Base-by-base conservation (phyloP, 2,329 filamentous ascomycete genomes). In the Cercospora janseana region DNA sequence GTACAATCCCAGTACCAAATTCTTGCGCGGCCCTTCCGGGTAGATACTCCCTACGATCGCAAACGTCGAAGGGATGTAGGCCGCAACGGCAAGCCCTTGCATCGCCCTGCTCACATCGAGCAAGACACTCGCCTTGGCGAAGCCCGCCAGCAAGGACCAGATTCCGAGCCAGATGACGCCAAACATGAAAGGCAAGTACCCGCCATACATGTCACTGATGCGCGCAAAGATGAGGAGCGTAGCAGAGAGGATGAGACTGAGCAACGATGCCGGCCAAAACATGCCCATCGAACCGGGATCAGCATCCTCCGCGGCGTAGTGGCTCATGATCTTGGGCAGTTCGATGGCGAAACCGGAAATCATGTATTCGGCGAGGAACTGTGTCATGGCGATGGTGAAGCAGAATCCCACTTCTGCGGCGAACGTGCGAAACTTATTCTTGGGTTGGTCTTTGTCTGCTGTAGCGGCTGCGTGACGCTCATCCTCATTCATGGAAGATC, bases 281-380 rank as follows among this genome's bases (percentile, higher is more conserved):
- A 58, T 50, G 8, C 65, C 63, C 28, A 63, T 61, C 10, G 46
- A 45, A 3, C 52, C 51, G 4, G 52, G 29, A 5, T 51, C 49
- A 15, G 52, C 32, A 2, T 26, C 5, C 13, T 16, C 7, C 1
- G n/a, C 18, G 21, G 20, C n/a, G 28, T 55, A 52, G 9, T 49
- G 49, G 9, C 52, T 26, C 13, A 63, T 48, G 20, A 69, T 55
- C 6, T 59, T 59, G 4, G 66, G 63, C 0, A 70, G 60, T 18
- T 68, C 62, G 15, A 69, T 60, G 1, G 66, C 64, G 42, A 70
- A 69, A 9, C 67, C 67, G 1, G 64, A 66, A 43, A 69, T 68
- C 52, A 68, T 60, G 54, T 66, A 69, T 27, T 70, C 67, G 24
- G 65, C 63, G 5, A 70, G 57, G 38, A 70, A 63, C 28, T 69